Base-by-base conservation (phyloP, 2,329 filamentous ascomycete genomes). In the Atkinsonella hypoxylon region DNA sequence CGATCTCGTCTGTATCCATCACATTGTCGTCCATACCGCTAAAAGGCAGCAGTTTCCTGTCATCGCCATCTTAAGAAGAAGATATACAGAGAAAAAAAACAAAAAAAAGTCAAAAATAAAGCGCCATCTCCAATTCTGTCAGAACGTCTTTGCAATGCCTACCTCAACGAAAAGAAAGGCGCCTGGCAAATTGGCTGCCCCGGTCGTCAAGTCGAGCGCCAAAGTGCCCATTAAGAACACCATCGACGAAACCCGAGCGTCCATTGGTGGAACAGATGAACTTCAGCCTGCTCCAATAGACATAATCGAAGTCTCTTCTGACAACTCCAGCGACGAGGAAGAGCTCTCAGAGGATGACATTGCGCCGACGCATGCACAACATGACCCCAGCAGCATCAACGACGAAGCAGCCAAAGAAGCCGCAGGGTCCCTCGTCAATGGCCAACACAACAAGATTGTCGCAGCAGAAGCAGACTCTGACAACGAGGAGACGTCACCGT, bases 91-190 rank as follows among this genome's bases (percentile, higher is more conserved):
- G 26, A 5, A 8, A 26, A 5, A 26, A 26, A 6, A 26, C 3
- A 26, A 26, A 26, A 6, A n/a, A n/a, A n/a, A n/a, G n/a, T n/a
- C n/a, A n/a, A n/a, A 26, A 26, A 4, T 26, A 26, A 7, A 3
- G 26, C 26, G 26, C 26, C 26, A 26, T 26, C 26, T 26, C 32
- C 47, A 44, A 38, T 20, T 34, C 11, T 36, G 10, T 44, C 15
- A 47, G 11, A 42, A 34, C 18, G 22, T 45, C 6, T 48, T 39
- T 30, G 51, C 52, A 53, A 63, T 60, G 58, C 59, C 61, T 54
- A 80, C 81, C 75, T 78, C 79, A 54, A 76, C 78, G 43, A 83
- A 81, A 66, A 71, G 79, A 62, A 83, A 81, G 73, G 70, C 74
- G 51, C 68, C 77, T 53, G 70, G 72, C 55, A 76, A 76, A 67